Evolutionary conservation across 169 alveolate genomes (phyloP), one percentile per base, ranked within the genome.

Genomic region (Gregarina niphandrodes): DNA sequence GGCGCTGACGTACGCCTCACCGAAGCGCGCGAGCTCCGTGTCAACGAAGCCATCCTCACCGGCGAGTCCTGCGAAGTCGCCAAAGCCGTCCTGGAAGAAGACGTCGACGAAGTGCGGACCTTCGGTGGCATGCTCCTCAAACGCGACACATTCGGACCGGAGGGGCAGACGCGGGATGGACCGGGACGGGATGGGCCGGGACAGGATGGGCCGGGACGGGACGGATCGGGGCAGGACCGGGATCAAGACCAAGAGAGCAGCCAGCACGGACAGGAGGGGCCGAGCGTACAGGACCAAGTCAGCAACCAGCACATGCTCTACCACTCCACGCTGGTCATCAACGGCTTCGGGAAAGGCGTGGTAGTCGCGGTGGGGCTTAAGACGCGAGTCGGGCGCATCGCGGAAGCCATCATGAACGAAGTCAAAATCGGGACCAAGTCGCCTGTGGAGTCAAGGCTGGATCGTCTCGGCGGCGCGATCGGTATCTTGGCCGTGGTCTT

Each of bases 41-140:
- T 85, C 15, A 80, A 79, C 62, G 93, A 87, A 58, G 77, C 92
- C 17, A 66, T 86, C 40, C 71, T 87, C 9, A 83, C 96, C 1
- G 96, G 96, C 26, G 88, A 72, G 41, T 62, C 74, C 0, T 13
- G 19, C 22, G 44, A 37, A n/a, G 44, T 37, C 7, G n/a, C 32
- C 7, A 21, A 37, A 28, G n/a, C n/a, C 13, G 2, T 3, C 35
- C 3, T 3, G 1, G 35, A 9, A 6, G 35, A 28, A n/a, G n/a
- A n/a, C n/a, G n/a, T n/a, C n/a, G n/a, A n/a, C n/a, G n/a, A n/a
- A n/a, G n/a, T n/a, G n/a, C n/a, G n/a, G n/a, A n/a, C n/a, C n/a
- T n/a, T n/a, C n/a, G n/a, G n/a, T n/a, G n/a, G n/a, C n/a, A n/a
- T n/a, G n/a, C n/a, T n/a, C n/a, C n/a, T n/a, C n/a, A n/a, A n/a